phyloP scores from a whole-genome alignment of 2,329 filamentous ascomycete species.

The Aspergillus aculeatus region DNA sequence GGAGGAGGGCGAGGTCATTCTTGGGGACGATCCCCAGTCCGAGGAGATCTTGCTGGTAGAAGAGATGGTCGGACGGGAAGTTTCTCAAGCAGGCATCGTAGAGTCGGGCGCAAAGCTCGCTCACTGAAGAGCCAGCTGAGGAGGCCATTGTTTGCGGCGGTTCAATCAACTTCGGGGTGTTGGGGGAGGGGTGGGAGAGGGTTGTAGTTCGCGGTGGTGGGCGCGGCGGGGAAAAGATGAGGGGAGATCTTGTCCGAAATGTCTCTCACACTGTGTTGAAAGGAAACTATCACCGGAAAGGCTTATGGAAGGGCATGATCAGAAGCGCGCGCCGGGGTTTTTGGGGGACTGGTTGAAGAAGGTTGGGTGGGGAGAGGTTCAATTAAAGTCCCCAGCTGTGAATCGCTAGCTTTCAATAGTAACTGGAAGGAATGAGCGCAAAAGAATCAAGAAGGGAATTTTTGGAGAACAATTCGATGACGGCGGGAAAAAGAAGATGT shows the following conservation, averaged over 20 bases:
- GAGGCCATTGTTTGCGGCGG: slow-evolving; percentile 34
- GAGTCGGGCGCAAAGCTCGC: slow-evolving; percentile 44
- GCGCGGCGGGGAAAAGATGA: not conserved
- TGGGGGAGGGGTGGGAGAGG: no score
- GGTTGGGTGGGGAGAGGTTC: not conserved
- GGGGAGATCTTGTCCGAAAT: not conserved
- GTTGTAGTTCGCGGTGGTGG: not conserved
- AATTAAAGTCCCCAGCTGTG: not conserved
- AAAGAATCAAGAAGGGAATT: not conserved
- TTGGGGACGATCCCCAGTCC: slow-evolving; percentile 45
- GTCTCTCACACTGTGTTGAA: slow-evolving; percentile 10
- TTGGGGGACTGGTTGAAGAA: not conserved
- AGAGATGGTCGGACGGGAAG: slow-evolving; percentile 43
- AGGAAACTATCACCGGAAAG: slow-evolving; percentile 31
- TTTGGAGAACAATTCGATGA: not conserved
- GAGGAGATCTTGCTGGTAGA: slow-evolving; percentile 49
- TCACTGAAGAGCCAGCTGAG: slow-evolving; percentile 30
- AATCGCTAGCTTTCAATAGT: not conserved
- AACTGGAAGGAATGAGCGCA: slow-evolving; percentile 3
- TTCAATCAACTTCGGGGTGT: slow-evolving; percentile 10
- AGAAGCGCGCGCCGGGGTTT: slow-evolving; percentile 20
- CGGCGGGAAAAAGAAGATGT: slow-evolving; percentile 17
- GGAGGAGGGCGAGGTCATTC: slow-evolving; percentile 42
- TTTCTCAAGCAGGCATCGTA: slow-evolving; percentile 46
- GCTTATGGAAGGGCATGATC: slow-evolving; percentile 35